A percentile compares a stretch with the other conserved stretches of the same genome.
Conservation (phyloP, 1,284 basidiomycete genomes). For the Cystobasidium slooffiae region DNA sequence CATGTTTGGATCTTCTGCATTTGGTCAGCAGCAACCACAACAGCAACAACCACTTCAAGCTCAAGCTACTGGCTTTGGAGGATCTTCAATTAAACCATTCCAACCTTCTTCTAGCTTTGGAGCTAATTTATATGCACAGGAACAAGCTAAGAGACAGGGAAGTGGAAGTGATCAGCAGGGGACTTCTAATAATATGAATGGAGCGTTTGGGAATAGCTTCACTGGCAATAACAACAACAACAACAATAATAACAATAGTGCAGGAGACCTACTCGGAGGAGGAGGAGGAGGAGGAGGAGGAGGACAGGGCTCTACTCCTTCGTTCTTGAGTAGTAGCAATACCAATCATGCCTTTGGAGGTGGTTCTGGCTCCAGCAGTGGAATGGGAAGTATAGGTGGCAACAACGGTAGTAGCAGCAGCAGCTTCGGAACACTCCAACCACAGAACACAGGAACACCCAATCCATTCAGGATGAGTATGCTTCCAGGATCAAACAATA, state of each 20-base stretch:
- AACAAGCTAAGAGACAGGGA: constrained; percentile 31
- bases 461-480: constrained; percentile 42
- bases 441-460: constrained; percentile 26
- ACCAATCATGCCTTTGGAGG: neutral
- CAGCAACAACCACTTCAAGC: constrained; percentile 62
- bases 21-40: constrained; percentile 46
- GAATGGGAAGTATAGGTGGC: neutral
- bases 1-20: constrained; percentile 50
- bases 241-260: neutral
- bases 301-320: no score
- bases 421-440: neutral
- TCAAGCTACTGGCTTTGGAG: constrained; percentile 79
- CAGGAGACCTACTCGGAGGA: no score
- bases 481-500: constrained; percentile 13
- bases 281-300: no score
- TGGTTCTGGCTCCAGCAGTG: neutral
- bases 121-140: constrained; percentile 36
- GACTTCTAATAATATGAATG: neutral
- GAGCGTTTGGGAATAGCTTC: constrained; percentile 13
- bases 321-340: no score
- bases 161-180: neutral
- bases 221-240: constrained; percentile 14
- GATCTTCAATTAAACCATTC: constrained; percentile 75
- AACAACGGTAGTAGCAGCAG: neutral
- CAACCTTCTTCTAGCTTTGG: constrained; percentile 90